Percentiles rank a stretch among this genome's conserved stretches.
Conservation (phyloP, 2,329 filamentous ascomycete species). For the Zymoseptoria tritici region DNA sequence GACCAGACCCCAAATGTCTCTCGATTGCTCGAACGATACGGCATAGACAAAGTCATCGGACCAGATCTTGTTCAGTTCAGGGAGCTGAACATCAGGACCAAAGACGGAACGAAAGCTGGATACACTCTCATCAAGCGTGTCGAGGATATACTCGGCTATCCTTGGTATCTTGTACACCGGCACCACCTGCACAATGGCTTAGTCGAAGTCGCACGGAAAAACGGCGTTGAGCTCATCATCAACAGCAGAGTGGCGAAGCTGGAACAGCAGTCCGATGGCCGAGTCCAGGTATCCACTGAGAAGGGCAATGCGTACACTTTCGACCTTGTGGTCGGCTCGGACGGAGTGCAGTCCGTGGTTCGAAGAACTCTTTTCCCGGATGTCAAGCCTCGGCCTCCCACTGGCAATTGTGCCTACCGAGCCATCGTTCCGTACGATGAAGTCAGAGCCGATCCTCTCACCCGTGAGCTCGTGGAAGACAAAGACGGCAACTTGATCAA, state of each 20-base stretch:
- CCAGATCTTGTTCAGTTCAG: constrained; percentile 35
- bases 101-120: constrained; percentile 35
- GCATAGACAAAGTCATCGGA: constrained; percentile 35
- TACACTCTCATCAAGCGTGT: constrained; percentile 31
- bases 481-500: constrained; percentile 29
- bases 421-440: constrained; percentile 39
- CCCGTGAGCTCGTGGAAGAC: constrained; percentile 25
- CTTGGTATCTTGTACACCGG: constrained; percentile 43
- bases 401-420: constrained; percentile 41
- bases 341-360: constrained; percentile 29
- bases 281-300: constrained; percentile 27
- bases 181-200: constrained; percentile 43
- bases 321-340: constrained; percentile 26
- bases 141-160: constrained; percentile 28
- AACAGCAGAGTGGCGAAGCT: constrained; percentile 32
- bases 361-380: constrained; percentile 36
- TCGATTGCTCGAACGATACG: constrained; percentile 35
- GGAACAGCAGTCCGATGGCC: constrained; percentile 20
- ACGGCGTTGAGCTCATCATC: constrained; percentile 35
- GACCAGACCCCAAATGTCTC: constrained; percentile 38
- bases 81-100: constrained; percentile 35
- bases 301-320: constrained; percentile 17
- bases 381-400: constrained; percentile 34
- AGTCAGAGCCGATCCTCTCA: constrained; percentile 36
- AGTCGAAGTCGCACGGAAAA: constrained; percentile 32